phyloP scores from a whole-genome alignment of 139 green algal genomes.

The Zygnema cylindricum region DNA sequence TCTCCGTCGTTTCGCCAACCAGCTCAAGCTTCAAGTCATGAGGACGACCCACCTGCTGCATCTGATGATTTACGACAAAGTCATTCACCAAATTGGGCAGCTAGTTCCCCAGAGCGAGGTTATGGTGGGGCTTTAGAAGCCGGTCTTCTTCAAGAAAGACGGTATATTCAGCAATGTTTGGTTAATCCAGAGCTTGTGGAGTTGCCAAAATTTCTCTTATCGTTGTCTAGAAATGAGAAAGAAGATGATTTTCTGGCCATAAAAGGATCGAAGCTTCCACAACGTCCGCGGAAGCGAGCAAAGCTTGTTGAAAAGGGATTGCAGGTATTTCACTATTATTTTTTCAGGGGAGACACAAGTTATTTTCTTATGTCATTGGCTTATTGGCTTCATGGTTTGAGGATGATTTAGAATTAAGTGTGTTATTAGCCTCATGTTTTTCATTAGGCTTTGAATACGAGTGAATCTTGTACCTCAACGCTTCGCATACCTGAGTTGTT shows the following conservation, averaged over 20 bases:
- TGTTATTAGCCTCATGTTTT: too few species aligned
- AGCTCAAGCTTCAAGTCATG: neutral
- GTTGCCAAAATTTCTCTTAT: slow-evolving; percentile 38
- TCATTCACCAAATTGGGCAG: neutral
- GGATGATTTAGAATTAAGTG: too few species aligned
- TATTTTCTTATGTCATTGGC: too few species aligned
- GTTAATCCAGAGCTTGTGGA: slow-evolving; percentile 25
- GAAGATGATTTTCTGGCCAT: slow-evolving; percentile 48
- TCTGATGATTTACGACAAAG: neutral
- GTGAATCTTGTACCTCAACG: too few species aligned
- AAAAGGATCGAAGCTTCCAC: slow-evolving; percentile 44
- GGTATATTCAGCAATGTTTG: neutral
- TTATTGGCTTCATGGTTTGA: too few species aligned
- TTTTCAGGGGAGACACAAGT: too few species aligned
- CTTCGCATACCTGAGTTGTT: too few species aligned
- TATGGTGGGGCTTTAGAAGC: neutral
- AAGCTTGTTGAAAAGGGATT: slow-evolving; percentile 43
- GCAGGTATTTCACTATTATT: too few species aligned
- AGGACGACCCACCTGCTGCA: neutral
- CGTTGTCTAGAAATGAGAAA: slow-evolving; percentile 37
- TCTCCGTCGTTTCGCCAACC: neutral
- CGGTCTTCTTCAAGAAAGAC: neutral
- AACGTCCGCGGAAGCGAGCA: slow-evolving; percentile 17
- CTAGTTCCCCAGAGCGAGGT: neutral
- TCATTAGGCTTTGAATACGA: too few species aligned